Evolutionary conservation across 768 basidiomycete species (phyloP).

Genomic region (Boletus reticuloceps): DNA sequence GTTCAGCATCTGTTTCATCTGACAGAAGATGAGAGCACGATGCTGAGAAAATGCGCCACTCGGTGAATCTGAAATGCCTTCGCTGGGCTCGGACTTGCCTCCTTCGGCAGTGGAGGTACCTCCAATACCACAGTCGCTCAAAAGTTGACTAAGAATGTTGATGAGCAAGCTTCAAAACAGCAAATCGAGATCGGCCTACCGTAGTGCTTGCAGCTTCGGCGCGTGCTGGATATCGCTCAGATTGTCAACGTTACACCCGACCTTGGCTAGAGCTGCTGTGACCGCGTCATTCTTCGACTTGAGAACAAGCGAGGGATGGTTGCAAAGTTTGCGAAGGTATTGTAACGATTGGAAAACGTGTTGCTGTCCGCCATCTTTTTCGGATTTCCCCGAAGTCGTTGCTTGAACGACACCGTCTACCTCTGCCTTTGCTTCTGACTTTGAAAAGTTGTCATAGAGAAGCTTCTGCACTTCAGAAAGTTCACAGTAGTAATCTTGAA

Average conservation of each 20-base stretch:
- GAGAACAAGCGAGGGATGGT: conserved; percentile 91
- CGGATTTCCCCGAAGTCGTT: conserved; percentile 30
- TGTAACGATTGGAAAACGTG: conserved; percentile 98
- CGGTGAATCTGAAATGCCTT: conserved; percentile 46
- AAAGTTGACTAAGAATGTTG: conserved; percentile 67
- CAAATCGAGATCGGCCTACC: conserved; percentile 46
- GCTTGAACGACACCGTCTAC: conserved; percentile 65
- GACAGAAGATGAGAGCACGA: conserved; percentile 98
- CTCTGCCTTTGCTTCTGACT: conserved; percentile 64
- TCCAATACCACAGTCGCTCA: conserved; percentile 94
- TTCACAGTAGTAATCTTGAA: conserved; percentile 99
- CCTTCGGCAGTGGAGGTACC: conserved; percentile 46
- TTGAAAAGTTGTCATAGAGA: conserved; percentile 92
- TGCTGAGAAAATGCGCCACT: conserved; percentile 81
- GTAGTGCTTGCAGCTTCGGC: conserved; percentile 88
- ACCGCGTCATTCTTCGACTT: conserved; percentile 66
- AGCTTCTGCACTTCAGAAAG: conserved; percentile 91
- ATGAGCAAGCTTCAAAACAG: conserved; percentile 1
- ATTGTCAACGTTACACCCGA: conserved; percentile 42
- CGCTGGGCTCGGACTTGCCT: conserved; percentile 65
- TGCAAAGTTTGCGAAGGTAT: conserved; percentile 95
- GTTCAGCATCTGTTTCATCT: conserved; percentile 99
- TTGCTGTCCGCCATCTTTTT: conserved; percentile 53
- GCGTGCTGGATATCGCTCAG: conserved; percentile 86
- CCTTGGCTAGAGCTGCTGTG: conserved; percentile 53